Conservation (phyloP, 352 stramenopile genomes). For the Globisporangium perplexum region DNA sequence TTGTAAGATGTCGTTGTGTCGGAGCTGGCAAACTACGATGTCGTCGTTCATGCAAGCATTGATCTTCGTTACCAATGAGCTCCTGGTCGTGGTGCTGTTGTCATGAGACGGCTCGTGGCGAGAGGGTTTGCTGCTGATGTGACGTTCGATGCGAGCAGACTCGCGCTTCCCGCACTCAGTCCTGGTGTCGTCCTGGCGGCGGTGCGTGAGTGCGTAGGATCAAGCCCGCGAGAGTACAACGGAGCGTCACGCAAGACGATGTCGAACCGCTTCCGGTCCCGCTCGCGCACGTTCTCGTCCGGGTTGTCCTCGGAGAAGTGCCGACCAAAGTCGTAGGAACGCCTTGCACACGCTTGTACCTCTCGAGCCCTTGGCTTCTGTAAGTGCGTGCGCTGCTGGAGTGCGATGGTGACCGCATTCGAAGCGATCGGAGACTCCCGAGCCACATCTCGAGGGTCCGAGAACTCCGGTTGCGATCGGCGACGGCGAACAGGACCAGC, state of each 20-base stretch:
- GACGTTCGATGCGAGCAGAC: slow-evolving; percentile 34
- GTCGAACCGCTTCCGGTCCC: slow-evolving; percentile 14
- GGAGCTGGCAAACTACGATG: slow-evolving; percentile 9
- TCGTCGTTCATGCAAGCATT: slow-evolving; percentile 8
- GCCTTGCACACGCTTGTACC: not conserved
- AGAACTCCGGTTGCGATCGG: not conserved
- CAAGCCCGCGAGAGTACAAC: not conserved
- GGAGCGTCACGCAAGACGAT: slow-evolving; percentile 15
- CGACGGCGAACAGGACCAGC: not conserved
- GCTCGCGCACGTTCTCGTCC: slow-evolving; percentile 1
- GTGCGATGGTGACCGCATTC: not conserved
- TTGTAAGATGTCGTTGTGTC: slow-evolving; percentile 3
- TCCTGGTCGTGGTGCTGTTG: too few species aligned
- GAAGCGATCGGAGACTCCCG: not conserved
- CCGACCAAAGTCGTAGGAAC: slow-evolving; percentile 6
- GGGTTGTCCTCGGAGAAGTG: not conserved
- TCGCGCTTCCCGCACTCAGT: slow-evolving; percentile 11
- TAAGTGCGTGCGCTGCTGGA: not conserved
- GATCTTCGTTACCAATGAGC: not conserved
- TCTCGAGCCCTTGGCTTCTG: not conserved
- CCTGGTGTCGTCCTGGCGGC: slow-evolving; percentile 9
- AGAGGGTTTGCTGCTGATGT: slow-evolving; percentile 52
- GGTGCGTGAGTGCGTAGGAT: not conserved
- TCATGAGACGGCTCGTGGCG: slow-evolving; percentile 42
- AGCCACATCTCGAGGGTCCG: not conserved